Evolutionary conservation across 2,329 filamentous ascomycete genomes (phyloP), one percentile per base, ranked within the genome.

Genomic region (Aspergillus versicolor): DNA sequence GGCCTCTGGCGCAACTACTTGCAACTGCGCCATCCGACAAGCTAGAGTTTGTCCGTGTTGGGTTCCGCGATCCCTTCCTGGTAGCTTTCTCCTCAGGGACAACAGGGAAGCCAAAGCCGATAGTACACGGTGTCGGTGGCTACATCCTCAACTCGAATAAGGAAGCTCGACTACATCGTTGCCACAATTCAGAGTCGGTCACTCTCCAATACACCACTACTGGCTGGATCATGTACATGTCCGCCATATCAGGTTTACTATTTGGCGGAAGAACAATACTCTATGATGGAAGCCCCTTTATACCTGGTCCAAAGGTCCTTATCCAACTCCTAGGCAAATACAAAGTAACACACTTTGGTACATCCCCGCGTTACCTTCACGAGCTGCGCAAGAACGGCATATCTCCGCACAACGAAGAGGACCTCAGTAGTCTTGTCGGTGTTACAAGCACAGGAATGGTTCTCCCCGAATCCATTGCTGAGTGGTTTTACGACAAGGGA

Each of bases 151-250:
- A 68, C 34, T 61, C 71, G 2, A 72, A 71, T 41, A 87, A 92
- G 68, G 91, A 95, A 70, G 78, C 76, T 1, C 72, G 69, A 21
- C 67, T 87, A 21, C 83, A 87, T 62, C 71, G 77, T 6, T 75
- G 82, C 48, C 64, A 80, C 42, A 70, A 71, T 0, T 68, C 79
- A 0, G 69, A 70, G 7, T 79, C 70, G 15, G 77, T 80, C 0
- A 68, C 74, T 8, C 62, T 87, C 34, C 85, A 88, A 66, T 87
- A 84, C 65, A 88, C 86, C 1, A 88, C 86, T 0, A 91, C 88
- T 0, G 88, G 89, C 0, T 95, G 91, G 91, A 94, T 96, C 74
- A 95, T 96, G 91, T 94, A 93, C 69, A 77, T 92, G 8, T 75
- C 79, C 3, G 83, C 81, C 38, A 77, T 90, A 0, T 78, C 80